phyloP scores from a whole-genome alignment of 31 red algal genomes.

The Odonthalia washingtoniensis region DNA sequence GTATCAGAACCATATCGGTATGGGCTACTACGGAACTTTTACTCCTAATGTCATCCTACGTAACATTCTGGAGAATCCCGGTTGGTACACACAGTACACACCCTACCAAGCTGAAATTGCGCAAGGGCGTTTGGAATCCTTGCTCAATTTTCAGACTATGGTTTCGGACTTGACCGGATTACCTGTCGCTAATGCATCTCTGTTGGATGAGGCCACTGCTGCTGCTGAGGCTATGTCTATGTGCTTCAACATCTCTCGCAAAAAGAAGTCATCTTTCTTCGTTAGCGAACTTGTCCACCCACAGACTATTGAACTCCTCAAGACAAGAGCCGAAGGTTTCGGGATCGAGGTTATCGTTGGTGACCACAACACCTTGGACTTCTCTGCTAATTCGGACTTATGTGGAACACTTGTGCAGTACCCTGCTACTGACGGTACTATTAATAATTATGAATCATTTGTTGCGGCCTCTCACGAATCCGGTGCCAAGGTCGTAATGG shows the following conservation, averaged over 20 bases:
- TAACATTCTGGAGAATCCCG: conserved; percentile 98
- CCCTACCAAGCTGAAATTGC: conserved; percentile 99
- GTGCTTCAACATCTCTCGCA: conserved; percentile 75
- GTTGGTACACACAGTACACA: conserved; percentile 99
- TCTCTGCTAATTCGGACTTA: conserved; percentile 52
- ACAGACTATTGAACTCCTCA: conserved; percentile 91
- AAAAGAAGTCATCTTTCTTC: conserved; percentile 83
- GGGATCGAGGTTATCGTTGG: conserved; percentile 89
- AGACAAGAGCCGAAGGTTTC: conserved; percentile 90
- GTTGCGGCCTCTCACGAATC: conserved; percentile 60
- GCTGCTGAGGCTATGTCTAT: conserved; percentile 99
- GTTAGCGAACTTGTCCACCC: conserved; percentile 86
- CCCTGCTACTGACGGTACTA: conserved; percentile 87
- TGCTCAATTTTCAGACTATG: conserved; percentile 99
- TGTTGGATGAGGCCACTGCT: conserved; percentile 98
- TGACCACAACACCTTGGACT: conserved; percentile 70
- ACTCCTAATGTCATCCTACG: conserved; percentile 92
- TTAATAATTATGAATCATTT: conserved; percentile 78
- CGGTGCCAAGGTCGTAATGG: conserved; percentile 90
- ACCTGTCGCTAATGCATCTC: conserved; percentile 95
- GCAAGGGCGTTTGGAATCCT: conserved; percentile 96
- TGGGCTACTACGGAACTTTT: conserved; percentile 98
- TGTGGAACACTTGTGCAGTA: conserved; percentile 95
- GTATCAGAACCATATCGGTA: conserved; percentile 93
- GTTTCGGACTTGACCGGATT: conserved; percentile 97